Conservation (phyloP, 1,139 yeast species). For the Yamadazyma spencermartinsiae region DNA sequence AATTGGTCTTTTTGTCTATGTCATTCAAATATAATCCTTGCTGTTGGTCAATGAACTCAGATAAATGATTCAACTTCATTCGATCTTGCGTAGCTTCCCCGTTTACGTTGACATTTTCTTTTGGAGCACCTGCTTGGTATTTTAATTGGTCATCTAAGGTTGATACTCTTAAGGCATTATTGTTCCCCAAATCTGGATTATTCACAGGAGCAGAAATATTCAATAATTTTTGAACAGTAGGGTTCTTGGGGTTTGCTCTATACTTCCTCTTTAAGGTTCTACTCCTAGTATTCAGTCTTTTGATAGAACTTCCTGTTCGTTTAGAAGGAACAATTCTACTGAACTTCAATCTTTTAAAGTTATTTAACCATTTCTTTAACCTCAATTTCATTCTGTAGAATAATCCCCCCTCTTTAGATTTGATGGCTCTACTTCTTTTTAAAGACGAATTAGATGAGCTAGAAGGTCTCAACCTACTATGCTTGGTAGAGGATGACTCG, state of each 20-base stretch:
- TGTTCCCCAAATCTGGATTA: slow-evolving; percentile 32
- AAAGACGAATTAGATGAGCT: slow-evolving; percentile 20
- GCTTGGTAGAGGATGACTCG: slow-evolving; percentile 15
- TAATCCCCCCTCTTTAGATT: slow-evolving; percentile 32
- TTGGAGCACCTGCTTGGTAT: slow-evolving; percentile 30
- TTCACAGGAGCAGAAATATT: slow-evolving; percentile 27
- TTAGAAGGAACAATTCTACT: slow-evolving; percentile 27
- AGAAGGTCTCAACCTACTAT: slow-evolving; percentile 11
- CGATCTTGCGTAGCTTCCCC: background rate
- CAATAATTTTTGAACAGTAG: slow-evolving; percentile 12
- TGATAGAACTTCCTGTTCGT: slow-evolving; percentile 21
- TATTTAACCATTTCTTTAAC: slow-evolving; percentile 24
- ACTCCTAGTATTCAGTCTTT: slow-evolving; percentile 12
- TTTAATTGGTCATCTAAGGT: slow-evolving; percentile 28
- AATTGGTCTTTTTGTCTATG: slow-evolving; percentile 16
- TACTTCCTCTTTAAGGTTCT: slow-evolving; percentile 20
- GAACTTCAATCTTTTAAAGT: slow-evolving; percentile 28
- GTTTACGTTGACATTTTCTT: slow-evolving; percentile 15
- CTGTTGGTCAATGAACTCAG: slow-evolving; percentile 32
- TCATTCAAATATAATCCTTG: slow-evolving; percentile 22
- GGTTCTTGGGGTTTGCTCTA: slow-evolving; percentile 20
- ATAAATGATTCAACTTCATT: slow-evolving; percentile 21
- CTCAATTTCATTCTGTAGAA: slow-evolving; percentile 31
- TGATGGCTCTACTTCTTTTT: slow-evolving; percentile 36
- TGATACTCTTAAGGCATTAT: slow-evolving; percentile 19